phyloP scores from a whole-genome alignment of 2,329 filamentous ascomycete genomes.

The Hypoxylon sp. region DNA sequence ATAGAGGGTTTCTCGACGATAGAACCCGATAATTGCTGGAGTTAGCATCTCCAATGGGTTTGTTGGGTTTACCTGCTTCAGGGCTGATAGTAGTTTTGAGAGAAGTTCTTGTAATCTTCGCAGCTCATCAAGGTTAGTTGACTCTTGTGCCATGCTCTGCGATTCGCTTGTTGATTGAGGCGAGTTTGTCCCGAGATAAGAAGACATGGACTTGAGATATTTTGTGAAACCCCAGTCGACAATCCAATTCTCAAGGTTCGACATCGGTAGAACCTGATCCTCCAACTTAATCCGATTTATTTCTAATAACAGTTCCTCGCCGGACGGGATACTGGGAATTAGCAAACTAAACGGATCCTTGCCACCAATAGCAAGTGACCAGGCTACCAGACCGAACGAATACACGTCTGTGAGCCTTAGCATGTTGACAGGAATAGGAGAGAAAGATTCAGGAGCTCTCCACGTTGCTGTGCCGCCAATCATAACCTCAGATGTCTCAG shows the following conservation, averaged over 20 bases:
- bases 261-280: conserved; percentile 10
- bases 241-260: conserved; percentile 11
- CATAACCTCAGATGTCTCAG: conserved; percentile 1
- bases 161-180: background rate
- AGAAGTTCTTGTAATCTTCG: background rate
- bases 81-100: background rate
- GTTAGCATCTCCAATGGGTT: background rate
- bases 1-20: conserved; percentile 1
- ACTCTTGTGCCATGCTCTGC: background rate
- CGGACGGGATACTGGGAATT: background rate
- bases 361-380: conserved; percentile 11
- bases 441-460: conserved; percentile 8
- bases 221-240: conserved; percentile 6
- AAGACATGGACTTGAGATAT: background rate
- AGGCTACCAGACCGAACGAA: conserved; percentile 5
- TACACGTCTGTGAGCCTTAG: conserved; percentile 1
- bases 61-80: background rate
- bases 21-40: background rate
- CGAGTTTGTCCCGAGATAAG: background rate
- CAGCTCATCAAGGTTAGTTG: background rate
- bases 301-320: conserved; percentile 1
- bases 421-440: conserved; percentile 5
- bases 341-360: conserved; percentile 9
- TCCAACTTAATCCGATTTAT: background rate
- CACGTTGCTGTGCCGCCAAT: conserved; percentile 4